Base-by-base conservation (phyloP, 257 asterid species). In the Craterostigma plantagineum region DNA sequence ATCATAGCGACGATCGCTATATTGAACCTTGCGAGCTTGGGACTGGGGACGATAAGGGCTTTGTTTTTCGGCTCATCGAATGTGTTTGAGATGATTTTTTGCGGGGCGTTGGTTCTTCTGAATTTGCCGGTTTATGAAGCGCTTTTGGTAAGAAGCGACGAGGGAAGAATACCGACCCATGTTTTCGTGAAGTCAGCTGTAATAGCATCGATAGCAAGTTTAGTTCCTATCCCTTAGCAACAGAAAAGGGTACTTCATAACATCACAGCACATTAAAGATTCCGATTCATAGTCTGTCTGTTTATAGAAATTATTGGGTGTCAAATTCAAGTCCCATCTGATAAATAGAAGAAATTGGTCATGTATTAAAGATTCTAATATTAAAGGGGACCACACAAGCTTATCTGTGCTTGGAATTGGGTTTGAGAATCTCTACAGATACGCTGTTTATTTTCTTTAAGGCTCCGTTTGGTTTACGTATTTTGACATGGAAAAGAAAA, bases 1-100 rank as follows among this genome's bases (percentile, higher is more conserved):
- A 67, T 72, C 18, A 63, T 60, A 3, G 43, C 83, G 6, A 58
- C 81, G 10, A 33, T 79, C 16, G 72, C 78, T 8, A 9, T 72
- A 48, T 34, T 79, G 13, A 75, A 79, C 49, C 58, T 72, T 14
- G 14, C 70, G 34, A 11, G 76, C 50, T 50, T 70, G 11, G 44
- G 30, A 23, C 2, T 23, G 2, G 30, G 30, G 30, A 23, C 6
- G 30, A 23, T 40, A 3, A 11, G 44, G 50, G 15, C 11, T 51
- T 5, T 42, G 63, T 14, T 35, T 41, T 1, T 46, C 14, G 58
- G 41, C 6, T 3, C 27, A 38, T 46, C 54, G 36, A 5, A 13
- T 9, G 40, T 49, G 48, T 17, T 8, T 42, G 52, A 65, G 12
- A 46, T 56, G 11, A 18, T 37, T 27, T 11, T 65, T 15, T 56